Conservation (phyloP, 139 green algal species). For the Yamagishiella unicocca region DNA sequence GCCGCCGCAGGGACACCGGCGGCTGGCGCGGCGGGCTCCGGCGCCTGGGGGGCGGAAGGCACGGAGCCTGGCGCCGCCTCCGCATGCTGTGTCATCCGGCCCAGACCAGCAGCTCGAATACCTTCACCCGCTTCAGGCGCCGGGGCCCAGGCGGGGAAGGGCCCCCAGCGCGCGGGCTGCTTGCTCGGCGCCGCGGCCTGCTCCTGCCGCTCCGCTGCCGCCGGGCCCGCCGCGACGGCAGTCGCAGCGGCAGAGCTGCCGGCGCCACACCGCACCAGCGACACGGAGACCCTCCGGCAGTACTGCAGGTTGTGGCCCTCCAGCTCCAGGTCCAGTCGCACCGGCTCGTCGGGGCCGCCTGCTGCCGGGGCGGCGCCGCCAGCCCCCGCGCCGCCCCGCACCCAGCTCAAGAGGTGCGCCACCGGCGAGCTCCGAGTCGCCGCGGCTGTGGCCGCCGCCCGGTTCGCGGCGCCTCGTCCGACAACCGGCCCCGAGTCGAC, state of each 20-base stretch:
- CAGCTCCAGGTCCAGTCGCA: conserved; percentile 30
- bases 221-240: background rate
- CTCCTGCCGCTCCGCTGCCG: background rate
- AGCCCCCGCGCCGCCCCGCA: background rate
- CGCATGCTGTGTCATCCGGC: no score
- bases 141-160: background rate
- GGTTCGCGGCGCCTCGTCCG: background rate
- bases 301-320: conserved; percentile 46
- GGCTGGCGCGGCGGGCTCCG: background rate
- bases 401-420: background rate
- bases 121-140: no score
- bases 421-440: background rate
- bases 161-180: background rate
- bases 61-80: background rate
- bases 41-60: background rate
- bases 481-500: background rate
- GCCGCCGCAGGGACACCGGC: background rate
- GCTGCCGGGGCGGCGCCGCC: background rate
- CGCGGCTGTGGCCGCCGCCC: background rate
- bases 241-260: background rate
- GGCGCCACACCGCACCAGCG: background rate
- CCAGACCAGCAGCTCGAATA: no score
- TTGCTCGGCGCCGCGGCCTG: background rate
- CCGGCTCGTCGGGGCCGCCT: background rate
- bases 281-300: conserved; percentile 10